phyloP scores from a whole-genome alignment of 2,329 filamentous ascomycete species.

The Aspergillus floridensis region DNA sequence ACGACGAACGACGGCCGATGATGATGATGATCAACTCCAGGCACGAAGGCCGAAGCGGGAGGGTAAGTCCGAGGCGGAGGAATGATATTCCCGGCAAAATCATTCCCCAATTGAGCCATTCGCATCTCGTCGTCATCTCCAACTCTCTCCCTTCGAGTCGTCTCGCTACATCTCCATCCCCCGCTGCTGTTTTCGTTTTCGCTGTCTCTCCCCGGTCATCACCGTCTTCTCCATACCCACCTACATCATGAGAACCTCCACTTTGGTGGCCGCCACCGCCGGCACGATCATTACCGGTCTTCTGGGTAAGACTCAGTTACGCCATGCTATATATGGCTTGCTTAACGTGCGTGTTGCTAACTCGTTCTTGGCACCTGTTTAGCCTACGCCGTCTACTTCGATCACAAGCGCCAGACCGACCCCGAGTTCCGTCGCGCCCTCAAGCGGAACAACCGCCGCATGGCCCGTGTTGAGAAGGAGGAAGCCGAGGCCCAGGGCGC shows the following conservation, averaged over 20 bases:
- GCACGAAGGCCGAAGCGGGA: constrained; percentile 22
- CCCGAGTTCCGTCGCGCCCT: constrained; percentile 61
- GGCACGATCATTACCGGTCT: constrained; percentile 59
- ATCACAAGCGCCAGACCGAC: constrained; percentile 63
- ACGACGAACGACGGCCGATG: neutral
- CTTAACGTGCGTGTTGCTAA: constrained; percentile 9
- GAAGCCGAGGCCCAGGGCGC: constrained; percentile 48
- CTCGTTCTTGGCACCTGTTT: neutral
- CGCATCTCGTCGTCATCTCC: neutral
- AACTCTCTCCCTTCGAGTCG: neutral
- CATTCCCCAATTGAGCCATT: constrained; percentile 14
- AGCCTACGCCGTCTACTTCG: constrained; percentile 67
- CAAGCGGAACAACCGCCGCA: constrained; percentile 48
- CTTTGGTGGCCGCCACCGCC: constrained; percentile 57
- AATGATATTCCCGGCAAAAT: constrained; percentile 40
- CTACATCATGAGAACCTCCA: constrained; percentile 53
- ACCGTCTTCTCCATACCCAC: constrained; percentile 2
- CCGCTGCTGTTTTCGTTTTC: constrained; percentile 1
- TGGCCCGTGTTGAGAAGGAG: constrained; percentile 49
- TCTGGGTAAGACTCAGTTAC: constrained; percentile 44
- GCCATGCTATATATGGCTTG: neutral
- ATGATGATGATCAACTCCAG: neutral
- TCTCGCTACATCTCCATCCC: neutral
- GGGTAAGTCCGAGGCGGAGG: constrained; percentile 37
- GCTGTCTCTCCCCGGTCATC: constrained; percentile 6